Base-by-base conservation (phyloP, 202 grass and related monocot genomes). In the Dendrocalamus latiflorus region DNA sequence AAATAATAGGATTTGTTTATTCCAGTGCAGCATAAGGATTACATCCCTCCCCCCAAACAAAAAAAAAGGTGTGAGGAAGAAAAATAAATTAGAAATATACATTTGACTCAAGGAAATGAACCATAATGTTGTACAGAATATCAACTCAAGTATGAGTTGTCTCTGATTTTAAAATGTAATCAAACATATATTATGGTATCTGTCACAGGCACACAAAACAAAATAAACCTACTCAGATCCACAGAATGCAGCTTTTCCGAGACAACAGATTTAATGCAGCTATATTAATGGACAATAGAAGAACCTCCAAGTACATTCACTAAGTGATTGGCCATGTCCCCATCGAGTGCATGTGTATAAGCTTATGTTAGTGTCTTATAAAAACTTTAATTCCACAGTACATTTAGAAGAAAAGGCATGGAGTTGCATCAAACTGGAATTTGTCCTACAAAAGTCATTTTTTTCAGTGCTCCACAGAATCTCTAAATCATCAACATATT, bases 1-100 rank as follows among this genome's bases (percentile, higher is more conserved):
- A 60, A 86, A 76, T 18, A 76, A 34, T 56, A 83, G 16, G 65
- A 90, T 57, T 77, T 88, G 13, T 11, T 83, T 82, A 63, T 48
- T 73, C 8, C 59, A 85, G 39, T 72, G 67, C 45, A 77, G 62
- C 59, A 20, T 78, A 78, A 68, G 36, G 59, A 81, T 67, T 75
- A 44, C 53, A 44, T 44, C 30, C 44, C 14, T 38, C 67, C 18
- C 11, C 48, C 24, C n/a, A 38, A 36, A 42, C 1, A 24, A 24
- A n/a, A n/a, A n/a, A n/a, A n/a, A n/a, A n/a, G n/a, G n/a, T n/a
- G n/a, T n/a, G n/a, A n/a, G n/a, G n/a, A n/a, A n/a, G n/a, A n/a
- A n/a, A n/a, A n/a, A n/a, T n/a, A n/a, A n/a, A n/a, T n/a, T n/a
- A n/a, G n/a, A n/a, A n/a, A n/a, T n/a, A n/a, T n/a, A n/a, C n/a